These are phyloP conservation scores for Bonia amplexicaulis DNA, from an alignment of 176 grass and related monocot species.

Conservation along the genomic window DNA sequence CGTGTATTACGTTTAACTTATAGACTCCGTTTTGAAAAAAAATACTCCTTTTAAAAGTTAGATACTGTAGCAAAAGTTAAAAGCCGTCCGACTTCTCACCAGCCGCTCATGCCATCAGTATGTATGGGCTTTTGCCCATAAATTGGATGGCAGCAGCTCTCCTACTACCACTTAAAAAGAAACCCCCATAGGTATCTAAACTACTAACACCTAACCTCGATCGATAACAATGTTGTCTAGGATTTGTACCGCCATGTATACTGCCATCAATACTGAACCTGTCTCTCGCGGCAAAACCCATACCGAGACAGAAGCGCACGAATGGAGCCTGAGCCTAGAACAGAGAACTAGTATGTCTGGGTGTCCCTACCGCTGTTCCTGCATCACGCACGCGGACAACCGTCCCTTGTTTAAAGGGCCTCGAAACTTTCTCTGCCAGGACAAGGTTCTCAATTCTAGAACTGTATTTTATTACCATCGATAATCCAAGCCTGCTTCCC, in stretches of 20 bases:
- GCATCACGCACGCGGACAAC: constrained; percentile 7
- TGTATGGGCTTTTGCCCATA: neutral
- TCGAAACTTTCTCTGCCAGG: neutral
- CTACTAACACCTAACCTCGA: neutral
- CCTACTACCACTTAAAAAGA: neutral
- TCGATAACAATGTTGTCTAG: neutral
- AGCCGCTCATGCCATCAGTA: no score
- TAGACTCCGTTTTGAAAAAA: no score
- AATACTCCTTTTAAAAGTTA: no score
- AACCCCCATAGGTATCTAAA: neutral
- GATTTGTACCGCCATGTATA: neutral
- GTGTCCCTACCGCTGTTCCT: constrained; percentile 9
- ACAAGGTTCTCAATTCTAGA: constrained; percentile 15
- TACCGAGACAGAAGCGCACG: constrained; percentile 23
- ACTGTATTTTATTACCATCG: constrained; percentile 7
- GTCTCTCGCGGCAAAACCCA: constrained; percentile 14
- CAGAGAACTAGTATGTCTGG: neutral
- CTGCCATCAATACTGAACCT: constrained; percentile 24
- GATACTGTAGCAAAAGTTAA: no score
- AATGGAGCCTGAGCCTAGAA: constrained; percentile 35
- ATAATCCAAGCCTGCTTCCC: neutral
- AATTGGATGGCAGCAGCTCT: neutral
- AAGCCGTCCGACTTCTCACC: no score
- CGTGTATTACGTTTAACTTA: no score
- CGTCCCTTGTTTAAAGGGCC: constrained; percentile 29